A percentile compares a stretch with the other conserved stretches of the same genome.
These are phyloP conservation scores for Lodderomyces margitis DNA, from an alignment of 1,139 yeast genomes.

Conservation along the genomic window DNA sequence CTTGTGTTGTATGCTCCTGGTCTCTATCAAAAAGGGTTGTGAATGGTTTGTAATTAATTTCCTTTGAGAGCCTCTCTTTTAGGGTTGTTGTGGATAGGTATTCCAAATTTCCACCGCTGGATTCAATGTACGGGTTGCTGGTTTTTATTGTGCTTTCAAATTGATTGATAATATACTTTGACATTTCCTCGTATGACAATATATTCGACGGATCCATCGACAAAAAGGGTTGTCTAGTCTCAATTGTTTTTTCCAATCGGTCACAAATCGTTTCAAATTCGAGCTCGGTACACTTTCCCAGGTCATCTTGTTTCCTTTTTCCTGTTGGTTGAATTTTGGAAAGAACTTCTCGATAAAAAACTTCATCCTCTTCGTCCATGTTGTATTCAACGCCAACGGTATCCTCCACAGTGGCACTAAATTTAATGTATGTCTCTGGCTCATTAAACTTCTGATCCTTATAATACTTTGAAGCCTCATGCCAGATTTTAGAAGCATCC, in stretches of 20 bases:
- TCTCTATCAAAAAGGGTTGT: slow-evolving; percentile 53
- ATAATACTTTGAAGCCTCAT: slow-evolving; percentile 72
- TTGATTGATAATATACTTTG: slow-evolving; percentile 44
- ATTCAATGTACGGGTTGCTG: slow-evolving; percentile 29
- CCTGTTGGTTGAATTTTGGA: slow-evolving; percentile 34
- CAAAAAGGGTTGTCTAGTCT: slow-evolving; percentile 84
- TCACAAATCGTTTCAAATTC: slow-evolving; percentile 84
- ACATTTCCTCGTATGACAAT: slow-evolving; percentile 67
- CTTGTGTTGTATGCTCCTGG: slow-evolving; percentile 20
- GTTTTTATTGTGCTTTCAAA: slow-evolving; percentile 25
- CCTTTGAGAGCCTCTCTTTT: slow-evolving; percentile 41
- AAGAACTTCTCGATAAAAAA: slow-evolving; percentile 47
- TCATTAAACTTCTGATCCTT: slow-evolving; percentile 57
- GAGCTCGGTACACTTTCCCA: slow-evolving; percentile 57
- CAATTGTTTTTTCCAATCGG: slow-evolving; percentile 69
- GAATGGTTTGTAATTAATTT: slow-evolving; percentile 38
- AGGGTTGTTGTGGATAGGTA: slow-evolving; percentile 38
- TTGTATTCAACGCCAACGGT: slow-evolving; percentile 82
- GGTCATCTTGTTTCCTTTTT: slow-evolving; percentile 20
- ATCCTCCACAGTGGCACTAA: slow-evolving; percentile 94
- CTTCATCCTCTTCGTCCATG: slow-evolving; percentile 88
- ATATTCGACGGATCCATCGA: slow-evolving; percentile 82
- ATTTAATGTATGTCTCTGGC: slow-evolving; percentile 81
- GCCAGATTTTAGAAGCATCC: slow-evolving; percentile 85
- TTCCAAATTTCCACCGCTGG: slow-evolving; percentile 28